Conservation (phyloP, 768 basidiomycete genomes). For the Tricholoma matsutake region DNA sequence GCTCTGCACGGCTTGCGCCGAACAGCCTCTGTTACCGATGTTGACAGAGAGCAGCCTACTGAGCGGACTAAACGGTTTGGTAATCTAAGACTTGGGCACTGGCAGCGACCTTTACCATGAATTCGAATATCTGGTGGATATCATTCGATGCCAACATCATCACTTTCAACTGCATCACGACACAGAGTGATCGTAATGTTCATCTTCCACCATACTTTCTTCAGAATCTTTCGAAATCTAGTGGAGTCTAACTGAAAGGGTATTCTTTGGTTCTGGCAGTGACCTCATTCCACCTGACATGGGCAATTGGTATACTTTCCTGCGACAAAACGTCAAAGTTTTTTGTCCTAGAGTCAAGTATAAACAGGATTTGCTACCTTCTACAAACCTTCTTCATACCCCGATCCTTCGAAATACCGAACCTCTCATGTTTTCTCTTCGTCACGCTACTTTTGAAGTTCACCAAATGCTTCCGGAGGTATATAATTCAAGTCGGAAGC, state of each 20-base stretch:
- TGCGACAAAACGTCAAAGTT: background rate
- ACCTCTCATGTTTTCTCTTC: slow-evolving; percentile 1
- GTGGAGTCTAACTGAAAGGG: slow-evolving; percentile 8
- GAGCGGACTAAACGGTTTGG: slow-evolving; percentile 17
- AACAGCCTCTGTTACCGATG: background rate
- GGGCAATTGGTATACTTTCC: slow-evolving; percentile 8
- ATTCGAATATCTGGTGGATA: slow-evolving; percentile 1
- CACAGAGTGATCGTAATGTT: background rate
- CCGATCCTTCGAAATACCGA: background rate
- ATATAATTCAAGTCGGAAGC: background rate
- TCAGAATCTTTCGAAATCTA: slow-evolving; percentile 1
- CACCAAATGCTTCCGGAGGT: background rate
- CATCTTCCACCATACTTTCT: background rate
- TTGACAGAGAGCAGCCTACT: background rate
- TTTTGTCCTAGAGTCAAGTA: background rate
- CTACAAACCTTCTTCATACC: too few relatives aligned
- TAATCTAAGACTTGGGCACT: slow-evolving; percentile 10
- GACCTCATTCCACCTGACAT: background rate
- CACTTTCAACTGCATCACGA: slow-evolving; percentile 4
- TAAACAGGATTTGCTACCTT: background rate
- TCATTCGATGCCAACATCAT: slow-evolving; percentile 13
- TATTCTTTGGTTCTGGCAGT: slow-evolving; percentile 6
- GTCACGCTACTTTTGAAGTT: slow-evolving; percentile 1
- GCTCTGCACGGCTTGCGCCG: slow-evolving; percentile 5
- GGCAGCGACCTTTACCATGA: background rate